Evolutionary conservation across 148 eudicot species (phyloP), one percentile per base, ranked within the genome.

Genomic region (Beta vulgaris): DNA sequence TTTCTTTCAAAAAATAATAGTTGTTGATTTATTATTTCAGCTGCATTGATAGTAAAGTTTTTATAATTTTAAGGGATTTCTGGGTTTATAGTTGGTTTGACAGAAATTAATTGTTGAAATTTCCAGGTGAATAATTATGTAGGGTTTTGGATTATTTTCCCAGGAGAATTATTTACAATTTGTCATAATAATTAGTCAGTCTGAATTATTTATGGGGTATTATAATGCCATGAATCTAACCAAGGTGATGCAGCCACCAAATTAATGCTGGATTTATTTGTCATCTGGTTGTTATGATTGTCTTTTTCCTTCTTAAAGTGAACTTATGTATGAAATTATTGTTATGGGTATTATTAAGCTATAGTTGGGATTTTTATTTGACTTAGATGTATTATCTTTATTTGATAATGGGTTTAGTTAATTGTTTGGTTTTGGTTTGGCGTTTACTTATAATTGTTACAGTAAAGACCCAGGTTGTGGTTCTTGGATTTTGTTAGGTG

Each of bases 251-350:
- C n/a, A 72, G 39, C 68, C 39, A 73, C 14, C 39, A 26, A 57
- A 73, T 59, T 19, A 25, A 29, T 73, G 76, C 76, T 73, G 76
- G 67, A 15, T 32, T 53, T 18, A 14, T 26, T 54, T 18, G 64
- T 28, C 14, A 43, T 73, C 8, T 26, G 67, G 55, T 57, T 40
- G 67, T 53, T 71, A n/a, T 39, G 19, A 31, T 44, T 73, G 68
- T 59, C 67, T 1, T 73, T 73, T 39, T 58, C 51, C 42, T 70
- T 14, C 3, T 66, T 14, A 6, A 13, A 43, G 9, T 23, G n/a
- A 12, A 16, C 67, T 42, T 31, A 29, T 3, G 6, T 55, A n/a
- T 37, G 26, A 31, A 39, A 37, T 32, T 4, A 72, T 26, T 36
- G 64, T 23, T 72, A 7, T 72, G 49, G 37, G 16, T n/a, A n/a